Conservation (phyloP, 164 flowering plant genomes). For the Magnolia changhungtana region DNA sequence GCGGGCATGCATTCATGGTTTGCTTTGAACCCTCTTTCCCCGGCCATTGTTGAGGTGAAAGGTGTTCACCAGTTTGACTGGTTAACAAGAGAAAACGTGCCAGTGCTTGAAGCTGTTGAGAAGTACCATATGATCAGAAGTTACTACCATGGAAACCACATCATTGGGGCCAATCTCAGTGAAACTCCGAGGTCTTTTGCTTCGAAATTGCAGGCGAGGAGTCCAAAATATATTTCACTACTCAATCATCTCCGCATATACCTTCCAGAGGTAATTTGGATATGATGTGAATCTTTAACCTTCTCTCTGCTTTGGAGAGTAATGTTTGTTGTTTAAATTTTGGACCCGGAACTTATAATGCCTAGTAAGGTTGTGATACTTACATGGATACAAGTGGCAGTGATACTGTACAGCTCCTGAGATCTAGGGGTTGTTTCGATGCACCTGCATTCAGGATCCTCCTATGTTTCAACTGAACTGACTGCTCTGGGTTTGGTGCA, state of each 20-base stretch:
- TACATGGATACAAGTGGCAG: neutral
- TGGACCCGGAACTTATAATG: neutral
- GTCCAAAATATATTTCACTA: constrained; percentile 95
- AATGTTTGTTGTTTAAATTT: neutral
- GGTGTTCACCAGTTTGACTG: constrained; percentile 97
- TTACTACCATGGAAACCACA: constrained; percentile 91
- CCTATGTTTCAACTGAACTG: too few species aligned
- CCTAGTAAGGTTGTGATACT: neutral
- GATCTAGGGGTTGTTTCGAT: neutral
- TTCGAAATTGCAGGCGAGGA: constrained; percentile 86
- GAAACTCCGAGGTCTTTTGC: constrained; percentile 73
- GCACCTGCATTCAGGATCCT: too few species aligned
- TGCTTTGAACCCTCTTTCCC: constrained; percentile 79
- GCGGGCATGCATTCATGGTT: constrained; percentile 99
- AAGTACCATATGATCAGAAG: constrained; percentile 62
- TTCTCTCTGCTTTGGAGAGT: neutral
- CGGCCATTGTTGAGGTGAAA: constrained; percentile 90
- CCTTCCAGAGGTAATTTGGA: constrained; percentile 77
- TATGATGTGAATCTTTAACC: too few species aligned
- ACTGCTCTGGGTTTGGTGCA: too few species aligned
- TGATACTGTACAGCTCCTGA: too few species aligned
- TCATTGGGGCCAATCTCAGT: constrained; percentile 72
- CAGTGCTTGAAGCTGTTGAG: constrained; percentile 97
- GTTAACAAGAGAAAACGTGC: constrained; percentile 94
- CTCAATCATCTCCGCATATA: constrained; percentile 97